Evolutionary conservation across 148 eudicot species (phyloP), one percentile per base, ranked within the genome.

Genomic region (Mesembryanthemum crystallinum): DNA sequence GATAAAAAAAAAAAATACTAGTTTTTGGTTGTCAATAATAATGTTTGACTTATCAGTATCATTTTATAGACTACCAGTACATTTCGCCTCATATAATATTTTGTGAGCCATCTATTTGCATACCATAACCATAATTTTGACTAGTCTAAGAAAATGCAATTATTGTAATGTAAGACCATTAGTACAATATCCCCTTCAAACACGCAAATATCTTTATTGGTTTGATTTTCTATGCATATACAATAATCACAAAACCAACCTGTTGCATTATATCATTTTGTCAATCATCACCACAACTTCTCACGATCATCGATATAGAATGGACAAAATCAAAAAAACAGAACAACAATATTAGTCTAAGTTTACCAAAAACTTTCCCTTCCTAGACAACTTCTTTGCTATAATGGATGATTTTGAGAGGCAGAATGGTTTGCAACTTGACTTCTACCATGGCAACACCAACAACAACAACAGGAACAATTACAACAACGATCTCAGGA

Each of bases 371-470:
- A 47, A 58, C 7, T 24, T 18, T 58, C 49, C 74, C n/a, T n/a
- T n/a, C n/a, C n/a, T n/a, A n/a, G n/a, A n/a, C n/a, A n/a, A n/a
- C n/a, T n/a, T n/a, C n/a, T n/a, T n/a, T n/a, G n/a, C n/a, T n/a
- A n/a, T n/a, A n/a, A 90, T 90, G 94, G 94, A 72, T 27, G 84
- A 84, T 59, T 78, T 79, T 77, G 75, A 83, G 61, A 76, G 83
- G 61, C 69, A 70, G 54, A 82, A 64, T 7, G 72, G 72, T 32
- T 75, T 79, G 86, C 96, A 89, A 69, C 75, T 88, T 45, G 86
- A 85, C 70, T 73, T 83, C 21, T 89, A 91, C 84, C 76, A 79
- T 51, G 79, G 77, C 39, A 57, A 75, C 57, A 49, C 54, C 30
- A 69, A 32, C 76, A 77, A 69, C 21, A 37, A n/a, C 45, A 55